phyloP scores from a whole-genome alignment of 805 yeast species.

The Metschnikowia orientalis region DNA sequence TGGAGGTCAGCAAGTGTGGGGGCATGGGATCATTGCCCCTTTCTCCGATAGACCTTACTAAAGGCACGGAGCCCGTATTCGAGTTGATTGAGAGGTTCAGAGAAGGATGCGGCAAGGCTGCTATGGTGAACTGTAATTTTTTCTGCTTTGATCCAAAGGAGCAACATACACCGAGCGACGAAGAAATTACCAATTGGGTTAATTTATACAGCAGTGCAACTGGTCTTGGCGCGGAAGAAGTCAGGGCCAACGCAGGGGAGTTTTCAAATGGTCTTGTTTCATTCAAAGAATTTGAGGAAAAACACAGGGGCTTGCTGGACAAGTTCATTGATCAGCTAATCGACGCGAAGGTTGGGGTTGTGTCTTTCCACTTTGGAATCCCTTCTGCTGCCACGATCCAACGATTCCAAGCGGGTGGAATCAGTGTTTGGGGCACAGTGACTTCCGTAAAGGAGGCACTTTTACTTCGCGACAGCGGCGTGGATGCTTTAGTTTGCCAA shows the following conservation, averaged over 20 bases:
- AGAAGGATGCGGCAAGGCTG: conserved; percentile 9
- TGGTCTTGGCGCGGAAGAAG: neutral
- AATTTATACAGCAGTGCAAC: conserved; percentile 13
- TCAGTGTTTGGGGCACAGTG: conserved; percentile 43
- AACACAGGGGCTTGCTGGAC: conserved; percentile 14
- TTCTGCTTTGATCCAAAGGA: conserved; percentile 37
- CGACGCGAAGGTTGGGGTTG: conserved; percentile 35
- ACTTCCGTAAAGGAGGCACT: conserved; percentile 44
- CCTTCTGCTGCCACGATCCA: conserved; percentile 32
- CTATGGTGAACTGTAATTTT: conserved; percentile 42
- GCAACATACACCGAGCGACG: conserved; percentile 12
- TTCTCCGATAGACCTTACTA: conserved; percentile 27
- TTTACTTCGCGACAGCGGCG: conserved; percentile 24
- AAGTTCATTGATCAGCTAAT: conserved; percentile 18
- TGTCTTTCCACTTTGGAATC: conserved; percentile 53
- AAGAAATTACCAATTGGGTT: conserved; percentile 23
- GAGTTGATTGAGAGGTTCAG: conserved; percentile 16
- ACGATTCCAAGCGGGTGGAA: conserved; percentile 32
- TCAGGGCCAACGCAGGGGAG: conserved; percentile 1
- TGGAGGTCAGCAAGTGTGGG: conserved; percentile 39
- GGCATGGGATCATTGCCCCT: conserved; percentile 50
- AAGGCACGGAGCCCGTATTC: conserved; percentile 17
- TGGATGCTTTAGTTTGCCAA: conserved; percentile 50
- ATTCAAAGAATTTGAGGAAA: conserved; percentile 26
- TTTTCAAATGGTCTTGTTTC: conserved; percentile 26